Evolutionary conservation across 2,329 filamentous ascomycete species (phyloP).

Genomic region (Xylogone sp.): DNA sequence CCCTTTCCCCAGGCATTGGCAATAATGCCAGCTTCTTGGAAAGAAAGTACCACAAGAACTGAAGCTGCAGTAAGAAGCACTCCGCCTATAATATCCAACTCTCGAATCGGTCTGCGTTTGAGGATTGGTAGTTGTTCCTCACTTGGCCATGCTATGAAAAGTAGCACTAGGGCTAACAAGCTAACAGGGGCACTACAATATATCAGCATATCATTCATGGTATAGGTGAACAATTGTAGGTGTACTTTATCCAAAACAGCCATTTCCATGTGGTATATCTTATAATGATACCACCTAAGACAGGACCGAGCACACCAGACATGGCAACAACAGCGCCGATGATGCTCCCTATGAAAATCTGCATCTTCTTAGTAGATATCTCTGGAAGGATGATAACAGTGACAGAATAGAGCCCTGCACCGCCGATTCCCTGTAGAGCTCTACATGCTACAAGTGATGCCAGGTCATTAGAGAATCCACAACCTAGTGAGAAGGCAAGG

Average conservation of each 20-base stretch:
- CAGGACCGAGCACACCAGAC: slow-evolving; percentile 6
- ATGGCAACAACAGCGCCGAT: slow-evolving; percentile 37
- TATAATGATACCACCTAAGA: slow-evolving; percentile 8
- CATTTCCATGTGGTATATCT: slow-evolving; percentile 25
- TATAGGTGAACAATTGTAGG: not conserved
- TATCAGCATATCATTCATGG: not conserved
- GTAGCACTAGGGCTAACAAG: slow-evolving; percentile 39
- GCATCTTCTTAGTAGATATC: slow-evolving; percentile 36
- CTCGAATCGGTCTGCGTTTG: slow-evolving; percentile 33
- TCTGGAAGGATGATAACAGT: slow-evolving; percentile 37
- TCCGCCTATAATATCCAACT: slow-evolving; percentile 51
- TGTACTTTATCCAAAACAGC: slow-evolving; percentile 11
- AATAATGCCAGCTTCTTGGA: slow-evolving; percentile 36
- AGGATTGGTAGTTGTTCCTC: slow-evolving; percentile 32
- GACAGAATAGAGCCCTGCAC: slow-evolving; percentile 33
- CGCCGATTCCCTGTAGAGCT: slow-evolving; percentile 28
- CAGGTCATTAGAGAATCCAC: slow-evolving; percentile 42
- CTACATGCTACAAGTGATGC: slow-evolving; percentile 33
- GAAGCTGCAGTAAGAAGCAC: slow-evolving; percentile 50
- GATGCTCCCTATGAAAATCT: slow-evolving; percentile 40
- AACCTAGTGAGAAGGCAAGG: slow-evolving; percentile 52
- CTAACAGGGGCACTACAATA: slow-evolving; percentile 46
- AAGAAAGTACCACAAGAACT: slow-evolving; percentile 53
- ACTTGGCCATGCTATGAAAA: slow-evolving; percentile 48
- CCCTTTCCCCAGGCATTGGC: slow-evolving; percentile 34